Evolutionary conservation across 2,329 filamentous ascomycete genomes (phyloP).

Genomic region (Dichotomopilus funicola): DNA sequence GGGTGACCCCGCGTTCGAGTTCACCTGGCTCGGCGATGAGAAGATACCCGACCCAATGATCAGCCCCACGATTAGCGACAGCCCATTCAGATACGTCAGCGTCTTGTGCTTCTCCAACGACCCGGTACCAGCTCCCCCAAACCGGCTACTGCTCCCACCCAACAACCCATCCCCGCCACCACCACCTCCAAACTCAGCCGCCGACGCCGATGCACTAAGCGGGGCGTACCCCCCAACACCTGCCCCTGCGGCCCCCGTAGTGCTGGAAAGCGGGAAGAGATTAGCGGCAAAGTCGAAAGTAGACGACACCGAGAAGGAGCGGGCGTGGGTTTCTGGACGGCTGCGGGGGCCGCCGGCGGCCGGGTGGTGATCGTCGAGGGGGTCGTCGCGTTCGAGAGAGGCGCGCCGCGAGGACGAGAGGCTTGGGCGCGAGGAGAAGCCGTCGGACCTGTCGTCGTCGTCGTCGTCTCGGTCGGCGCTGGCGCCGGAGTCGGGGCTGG

Average conservation of each 20-base stretch:
- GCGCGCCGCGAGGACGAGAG: constrained; percentile 86
- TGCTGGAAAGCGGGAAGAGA: constrained; percentile 85
- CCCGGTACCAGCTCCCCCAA: constrained; percentile 56
- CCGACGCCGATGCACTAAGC: constrained; percentile 66
- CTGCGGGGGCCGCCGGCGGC: constrained; percentile 26
- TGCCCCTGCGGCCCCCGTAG: constrained; percentile 45
- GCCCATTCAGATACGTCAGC: constrained; percentile 85
- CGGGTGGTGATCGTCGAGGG: constrained; percentile 45
- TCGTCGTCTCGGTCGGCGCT: constrained; percentile 40
- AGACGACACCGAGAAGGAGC: constrained; percentile 84
- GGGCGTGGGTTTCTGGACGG: constrained; percentile 33
- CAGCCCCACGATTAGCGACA: constrained; percentile 83
- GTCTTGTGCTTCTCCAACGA: constrained; percentile 93
- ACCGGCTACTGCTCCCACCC: constrained; percentile 35
- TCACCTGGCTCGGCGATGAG: constrained; percentile 88
- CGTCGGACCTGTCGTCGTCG: constrained; percentile 31
- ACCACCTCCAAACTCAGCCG: neutral
- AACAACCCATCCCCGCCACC: neutral
- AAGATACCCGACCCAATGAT: constrained; percentile 98
- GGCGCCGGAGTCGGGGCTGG: constrained; percentile 57
- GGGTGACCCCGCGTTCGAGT: constrained; percentile 81
- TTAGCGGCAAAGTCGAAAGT: constrained; percentile 94
- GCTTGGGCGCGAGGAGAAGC: constrained; percentile 72
- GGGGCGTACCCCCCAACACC: constrained; percentile 63
- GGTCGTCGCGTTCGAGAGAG: constrained; percentile 82